Evolutionary conservation across 2,329 filamentous ascomycete genomes (phyloP).

Genomic region (Immersiporthe knoxdaviesiana): DNA sequence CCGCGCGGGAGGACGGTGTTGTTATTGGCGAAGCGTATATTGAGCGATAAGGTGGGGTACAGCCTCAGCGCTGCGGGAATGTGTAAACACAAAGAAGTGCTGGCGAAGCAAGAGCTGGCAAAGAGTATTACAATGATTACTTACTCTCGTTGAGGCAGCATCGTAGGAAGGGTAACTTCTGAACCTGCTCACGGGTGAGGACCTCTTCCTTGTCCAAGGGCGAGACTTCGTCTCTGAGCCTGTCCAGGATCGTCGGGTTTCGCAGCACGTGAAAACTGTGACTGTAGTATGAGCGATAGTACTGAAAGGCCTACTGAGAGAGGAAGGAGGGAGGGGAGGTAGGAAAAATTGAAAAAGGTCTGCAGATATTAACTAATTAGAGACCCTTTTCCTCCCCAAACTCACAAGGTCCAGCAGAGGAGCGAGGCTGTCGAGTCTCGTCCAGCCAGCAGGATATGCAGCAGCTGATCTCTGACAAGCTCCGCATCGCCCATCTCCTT

Average conservation of each 20-base stretch:
- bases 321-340: not conserved
- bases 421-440: slow-evolving; percentile 32
- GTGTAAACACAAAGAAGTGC: not conserved
- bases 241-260: slow-evolving; percentile 6
- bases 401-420: slow-evolving; percentile 32
- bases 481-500: slow-evolving; percentile 17
- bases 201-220: slow-evolving; percentile 14
- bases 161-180: slow-evolving; percentile 30
- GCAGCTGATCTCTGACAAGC: slow-evolving; percentile 32
- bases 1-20: slow-evolving; percentile 37
- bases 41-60: slow-evolving; percentile 1
- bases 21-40: slow-evolving; percentile 19
- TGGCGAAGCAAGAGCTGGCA: not conserved
- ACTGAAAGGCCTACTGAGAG: not conserved
- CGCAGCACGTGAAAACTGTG: slow-evolving; percentile 15
- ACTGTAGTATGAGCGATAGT: not conserved
- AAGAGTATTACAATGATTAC: not conserved
- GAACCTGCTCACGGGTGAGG: slow-evolving; percentile 31
- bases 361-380: not conserved
- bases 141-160: slow-evolving; percentile 33
- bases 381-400: not conserved
- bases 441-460: slow-evolving; percentile 32
- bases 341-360: too few relatives aligned
- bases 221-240: slow-evolving; percentile 26
- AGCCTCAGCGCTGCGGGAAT: not conserved